Base-by-base conservation (phyloP, 2,329 filamentous ascomycete genomes). In the Phyllosticta ampelicida region DNA sequence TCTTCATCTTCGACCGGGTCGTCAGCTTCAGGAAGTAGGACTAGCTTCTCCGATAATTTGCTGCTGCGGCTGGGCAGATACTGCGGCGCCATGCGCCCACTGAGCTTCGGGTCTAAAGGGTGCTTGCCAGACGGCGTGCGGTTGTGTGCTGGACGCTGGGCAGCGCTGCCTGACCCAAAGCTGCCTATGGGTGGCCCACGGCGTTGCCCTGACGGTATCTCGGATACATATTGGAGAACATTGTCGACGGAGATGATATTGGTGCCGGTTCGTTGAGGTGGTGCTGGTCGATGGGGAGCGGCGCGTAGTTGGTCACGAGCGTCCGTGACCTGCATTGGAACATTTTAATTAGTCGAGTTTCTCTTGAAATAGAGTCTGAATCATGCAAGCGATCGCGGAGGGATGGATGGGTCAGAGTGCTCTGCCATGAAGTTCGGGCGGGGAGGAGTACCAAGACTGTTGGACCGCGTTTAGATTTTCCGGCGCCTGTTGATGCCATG, bases 11-110 rank as follows among this genome's bases (percentile, higher is more conserved):
- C 72, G 11, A 71, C 71, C 4, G 68, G 68, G 23, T 81, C 80
- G 53, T 79, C 76, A 1, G 90, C 87, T 68, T 96, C 92, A 0
- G 94, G 94, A 13, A 99, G 80, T 36, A 97, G 78, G 0, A 99
- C 94, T n/a, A 99, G 79, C 74, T 97, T 97, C 76, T 97, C 90
- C 71, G 89, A 96, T 63, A 95, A 86, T 72, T 97, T 96, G 26
- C 90, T 95, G 44, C 90, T 95, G 56, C 94, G 83, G 5, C 89
- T 86, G 0, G 92, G 94, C 63, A 96, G 78, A 63, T 83, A 79
- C 57, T 80, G 76, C 55, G 79, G 78, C 0, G 79, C 74, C 52
- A 82, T 71, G 74, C 81, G 77, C 10, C 81, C 80, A 50, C 79
- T 77, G 49, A 83, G 75, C 61, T 78, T 80, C 9, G 79, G 77